Conservation (phyloP, 2,329 filamentous ascomycete genomes). For the Neurospora sp. region DNA sequence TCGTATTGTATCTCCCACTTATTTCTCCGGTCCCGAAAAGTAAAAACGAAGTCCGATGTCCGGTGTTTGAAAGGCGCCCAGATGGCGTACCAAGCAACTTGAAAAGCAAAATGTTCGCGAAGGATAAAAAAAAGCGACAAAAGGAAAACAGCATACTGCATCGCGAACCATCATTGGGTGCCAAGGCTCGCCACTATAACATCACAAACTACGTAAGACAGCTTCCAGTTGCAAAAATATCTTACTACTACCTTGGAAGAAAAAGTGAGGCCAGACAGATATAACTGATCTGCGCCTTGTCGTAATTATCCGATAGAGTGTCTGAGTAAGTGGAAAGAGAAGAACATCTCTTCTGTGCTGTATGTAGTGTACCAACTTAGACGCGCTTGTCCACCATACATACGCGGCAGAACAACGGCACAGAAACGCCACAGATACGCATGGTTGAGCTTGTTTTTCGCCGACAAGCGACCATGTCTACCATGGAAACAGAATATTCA, state of each 20-base stretch:
- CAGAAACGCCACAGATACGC: background rate
- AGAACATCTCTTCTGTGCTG: background rate
- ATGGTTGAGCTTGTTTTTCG: background rate
- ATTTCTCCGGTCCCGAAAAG: background rate
- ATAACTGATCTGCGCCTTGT: background rate
- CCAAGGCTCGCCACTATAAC: background rate
- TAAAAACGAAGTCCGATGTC: background rate
- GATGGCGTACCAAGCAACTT: background rate
- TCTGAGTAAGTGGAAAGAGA: background rate
- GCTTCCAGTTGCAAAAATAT: background rate
- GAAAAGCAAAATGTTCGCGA: background rate
- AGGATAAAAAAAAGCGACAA: background rate
- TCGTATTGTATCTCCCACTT: background rate
- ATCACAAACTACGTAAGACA: background rate
- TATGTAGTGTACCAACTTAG: background rate
- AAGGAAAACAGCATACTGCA: background rate
- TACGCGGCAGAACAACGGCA: background rate
- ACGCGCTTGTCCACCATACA: background rate
- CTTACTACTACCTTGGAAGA: background rate
- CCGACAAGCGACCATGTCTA: background rate
- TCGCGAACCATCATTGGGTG: background rate
- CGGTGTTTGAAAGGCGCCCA: background rate
- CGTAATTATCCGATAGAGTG: background rate
- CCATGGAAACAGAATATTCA: background rate
- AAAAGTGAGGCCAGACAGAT: background rate